Conservation (phyloP, 1,139 yeast species). For the Nadsonia commutata region DNA sequence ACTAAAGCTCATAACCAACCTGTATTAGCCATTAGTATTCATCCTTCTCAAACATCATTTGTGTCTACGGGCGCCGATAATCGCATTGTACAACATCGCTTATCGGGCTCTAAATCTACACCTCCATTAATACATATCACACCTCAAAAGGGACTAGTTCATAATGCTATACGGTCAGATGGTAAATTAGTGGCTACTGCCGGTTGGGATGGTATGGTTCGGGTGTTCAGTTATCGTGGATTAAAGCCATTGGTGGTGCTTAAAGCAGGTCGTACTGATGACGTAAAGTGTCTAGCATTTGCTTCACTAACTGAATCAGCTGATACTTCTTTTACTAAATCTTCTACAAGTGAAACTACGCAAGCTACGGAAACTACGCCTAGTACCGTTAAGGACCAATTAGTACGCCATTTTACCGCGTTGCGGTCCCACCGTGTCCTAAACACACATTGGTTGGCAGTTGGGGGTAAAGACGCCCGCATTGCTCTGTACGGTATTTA, state of each 20-base stretch:
- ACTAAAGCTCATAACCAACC: constrained; percentile 22
- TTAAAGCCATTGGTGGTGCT: constrained; percentile 19
- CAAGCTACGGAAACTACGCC: no score
- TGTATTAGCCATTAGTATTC: constrained; percentile 17
- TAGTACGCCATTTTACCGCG: constrained; percentile 2
- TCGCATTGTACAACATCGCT: constrained; percentile 16
- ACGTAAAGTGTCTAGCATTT: constrained; percentile 17
- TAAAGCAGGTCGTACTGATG: constrained; percentile 18
- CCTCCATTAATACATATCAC: not conserved
- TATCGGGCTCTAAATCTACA: constrained; percentile 1
- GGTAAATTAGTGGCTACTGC: constrained; percentile 21
- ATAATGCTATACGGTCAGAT: constrained; percentile 18
- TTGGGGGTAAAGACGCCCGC: constrained; percentile 26
- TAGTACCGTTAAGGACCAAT: constrained; percentile 2
- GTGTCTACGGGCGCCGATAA: constrained; percentile 23
- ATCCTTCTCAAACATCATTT: constrained; percentile 11
- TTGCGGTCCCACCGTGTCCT: not conserved
- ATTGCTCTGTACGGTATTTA: constrained; percentile 20
- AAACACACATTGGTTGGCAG: constrained; percentile 21
- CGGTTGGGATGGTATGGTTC: constrained; percentile 28
- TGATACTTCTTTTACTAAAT: not conserved
- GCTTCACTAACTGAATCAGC: constrained; percentile 4
- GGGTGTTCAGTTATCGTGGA: constrained; percentile 16
- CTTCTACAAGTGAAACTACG: not conserved
- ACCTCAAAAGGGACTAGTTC: constrained; percentile 15